Base-by-base conservation (phyloP, 257 asterid genomes). In the Fraxinus pennsylvanica region DNA sequence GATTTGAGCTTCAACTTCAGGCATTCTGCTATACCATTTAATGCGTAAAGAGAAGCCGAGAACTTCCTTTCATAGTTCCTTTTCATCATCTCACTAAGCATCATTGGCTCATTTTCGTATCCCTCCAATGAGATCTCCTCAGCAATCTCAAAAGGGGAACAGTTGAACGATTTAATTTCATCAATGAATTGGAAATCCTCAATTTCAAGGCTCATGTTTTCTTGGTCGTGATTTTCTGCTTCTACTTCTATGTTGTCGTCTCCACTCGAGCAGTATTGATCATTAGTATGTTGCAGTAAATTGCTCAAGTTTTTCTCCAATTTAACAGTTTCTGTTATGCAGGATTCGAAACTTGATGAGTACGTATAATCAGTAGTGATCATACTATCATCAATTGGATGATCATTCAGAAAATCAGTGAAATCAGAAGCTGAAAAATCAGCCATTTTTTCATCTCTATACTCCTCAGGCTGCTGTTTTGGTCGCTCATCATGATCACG, bases 1-100 rank as follows among this genome's bases (percentile, higher is more conserved):
- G 90, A 82, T 71, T 77, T 74, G 32, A 85, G 89, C 77, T 86
- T 88, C 88, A 92, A 74, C 59, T 87, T 90, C 68, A 92, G 67
- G 84, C 93, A 92, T 80, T 92, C 97, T 0, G 86, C 82, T 36
- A 92, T 88, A 17, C 97, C 97, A 75, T 90, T 90, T 59, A 92
- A 90, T 0, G 97, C 96, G 61, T 92, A 92, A 10, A 92, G 81
- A 8, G 94, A 87, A 35, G 97, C 97, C 2, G 97, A 92, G 71
- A 86, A 85, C 74, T 90, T 90, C 86, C 97, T 88, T 87, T 92
- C 97, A 39, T 90, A 92, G 71, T 81, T 90, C 82, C 94, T 85
- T 85, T 83, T 88, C 92, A 88, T 88, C 0, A 87, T 90, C 74
- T 91, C 96, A 22, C 82, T 89, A 71, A 89, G 19, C 84, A 84